These are phyloP conservation scores for Phytophthora meadii DNA, from an alignment of 352 stramenopile species.

Conservation along the genomic window DNA sequence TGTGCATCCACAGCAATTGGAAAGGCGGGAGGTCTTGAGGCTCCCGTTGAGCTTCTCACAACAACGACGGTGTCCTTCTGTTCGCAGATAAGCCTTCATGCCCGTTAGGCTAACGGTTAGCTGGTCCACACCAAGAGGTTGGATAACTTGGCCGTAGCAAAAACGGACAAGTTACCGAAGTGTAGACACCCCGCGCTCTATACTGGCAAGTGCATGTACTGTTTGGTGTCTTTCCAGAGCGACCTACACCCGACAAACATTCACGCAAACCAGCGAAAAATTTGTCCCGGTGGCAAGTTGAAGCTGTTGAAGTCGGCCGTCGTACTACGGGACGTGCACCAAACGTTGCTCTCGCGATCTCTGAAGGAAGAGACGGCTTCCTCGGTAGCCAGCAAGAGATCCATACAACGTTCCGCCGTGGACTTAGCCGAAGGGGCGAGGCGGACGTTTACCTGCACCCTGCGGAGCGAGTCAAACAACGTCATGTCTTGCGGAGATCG, in stretches of 20 bases:
- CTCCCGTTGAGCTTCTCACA: neutral
- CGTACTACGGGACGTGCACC: neutral
- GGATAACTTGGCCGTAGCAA: neutral
- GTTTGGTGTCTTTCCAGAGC: neutral
- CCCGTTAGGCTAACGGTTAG: no score
- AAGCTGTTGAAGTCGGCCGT: neutral
- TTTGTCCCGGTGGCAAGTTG: neutral
- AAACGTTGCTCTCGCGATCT: neutral
- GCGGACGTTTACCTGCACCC: conserved; percentile 3
- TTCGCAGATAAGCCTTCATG: no score
- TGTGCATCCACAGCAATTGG: conserved; percentile 1
- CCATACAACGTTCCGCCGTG: neutral
- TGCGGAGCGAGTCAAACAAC: no score
- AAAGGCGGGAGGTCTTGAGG: no score
- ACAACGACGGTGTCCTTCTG: neutral
- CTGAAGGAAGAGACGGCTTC: conserved; percentile 4
- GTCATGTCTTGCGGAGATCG: neutral
- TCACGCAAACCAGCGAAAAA: neutral
- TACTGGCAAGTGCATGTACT: neutral
- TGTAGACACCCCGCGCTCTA: neutral
- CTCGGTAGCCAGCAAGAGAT: neutral
- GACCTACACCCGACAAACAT: neutral
- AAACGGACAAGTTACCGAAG: neutral
- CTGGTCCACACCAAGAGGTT: no score
- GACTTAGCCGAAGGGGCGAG: conserved; percentile 1